Base-by-base conservation (phyloP, 805 yeast species). In the Saccharomycodes ludwigii region DNA sequence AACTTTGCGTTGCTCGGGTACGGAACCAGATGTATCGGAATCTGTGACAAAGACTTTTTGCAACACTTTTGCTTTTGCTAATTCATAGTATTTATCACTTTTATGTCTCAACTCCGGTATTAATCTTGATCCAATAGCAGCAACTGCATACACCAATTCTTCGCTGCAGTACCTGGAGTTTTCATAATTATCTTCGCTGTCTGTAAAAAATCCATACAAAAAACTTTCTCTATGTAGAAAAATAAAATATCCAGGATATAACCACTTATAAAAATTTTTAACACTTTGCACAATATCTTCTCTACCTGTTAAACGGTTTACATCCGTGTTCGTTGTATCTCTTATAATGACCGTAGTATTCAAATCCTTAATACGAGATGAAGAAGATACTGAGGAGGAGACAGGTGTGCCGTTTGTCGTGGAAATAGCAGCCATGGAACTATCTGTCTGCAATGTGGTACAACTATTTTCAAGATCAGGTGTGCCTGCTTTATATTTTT, bases 221-320 rank as follows among this genome's bases (percentile, higher is more conserved):
- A 74, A 73, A 11, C 76, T 70, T 40, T 74, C 82, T 36, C 81
- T 54, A 43, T 69, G 74, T n/a, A 74, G 62, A 41, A 72, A 74
- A 56, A 69, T 63, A 42, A 71, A 70, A 40, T 70, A 65, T 38
- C 73, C 80, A 3, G 80, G 80, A 40, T 74, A 74, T 38, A 70
- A 66, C 75, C 77, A 73, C n/a, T 63, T 64, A 47, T 73, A 74
- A 46, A 74, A 46, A 33, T 54, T 52, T 3, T 58, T 53, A n/a
- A 56, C 38, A 11, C 56, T 43, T 29, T 47, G 42, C 9, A 54
- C 32, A 11, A 54, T 45, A 19, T 38, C 38, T 7, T 52, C n/a
- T n/a, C n/a, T n/a, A n/a, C n/a, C n/a, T n/a, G 5, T 11, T 4
- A 29, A n/a, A n/a, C n/a, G n/a, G n/a, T n/a, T n/a, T n/a, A n/a